These are phyloP conservation scores for Gyrodon lividus DNA, from an alignment of 768 basidiomycete genomes.

Conservation along the genomic window DNA sequence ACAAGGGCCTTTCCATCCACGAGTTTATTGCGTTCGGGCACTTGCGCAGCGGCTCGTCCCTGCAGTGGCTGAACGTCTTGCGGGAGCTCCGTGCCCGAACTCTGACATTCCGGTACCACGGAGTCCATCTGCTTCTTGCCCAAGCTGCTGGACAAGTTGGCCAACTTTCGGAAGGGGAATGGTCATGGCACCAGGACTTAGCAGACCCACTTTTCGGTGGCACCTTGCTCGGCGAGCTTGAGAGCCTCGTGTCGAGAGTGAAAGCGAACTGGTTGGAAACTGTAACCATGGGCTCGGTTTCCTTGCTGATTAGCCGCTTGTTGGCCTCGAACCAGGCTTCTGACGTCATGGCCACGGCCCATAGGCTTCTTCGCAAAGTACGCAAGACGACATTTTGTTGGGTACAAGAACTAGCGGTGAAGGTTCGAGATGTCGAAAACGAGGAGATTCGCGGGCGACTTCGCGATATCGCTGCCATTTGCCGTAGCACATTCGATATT, in stretches of 20 bases:
- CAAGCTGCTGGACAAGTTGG: neutral
- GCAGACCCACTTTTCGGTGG: conserved; percentile 9
- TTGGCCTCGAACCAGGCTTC: neutral
- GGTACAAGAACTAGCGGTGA: conserved; percentile 33
- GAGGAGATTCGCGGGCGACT: conserved; percentile 8
- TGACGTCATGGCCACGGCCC: conserved; percentile 9
- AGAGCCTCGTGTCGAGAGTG: neutral
- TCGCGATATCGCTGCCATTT: conserved; percentile 20
- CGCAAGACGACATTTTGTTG: conserved; percentile 35
- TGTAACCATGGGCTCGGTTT: conserved; percentile 2
- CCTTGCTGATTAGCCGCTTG: neutral
- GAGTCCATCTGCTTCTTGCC: neutral
- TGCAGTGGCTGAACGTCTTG: conserved; percentile 14
- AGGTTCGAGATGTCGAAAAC: conserved; percentile 7
- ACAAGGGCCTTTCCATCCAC: neutral
- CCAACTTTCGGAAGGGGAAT: neutral
- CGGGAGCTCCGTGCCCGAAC: neutral
- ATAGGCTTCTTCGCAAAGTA: conserved; percentile 28
- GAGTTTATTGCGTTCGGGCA: conserved; percentile 18
- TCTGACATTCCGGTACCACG: neutral
- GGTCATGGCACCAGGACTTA: conserved; percentile 15
- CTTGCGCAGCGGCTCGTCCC: conserved; percentile 2
- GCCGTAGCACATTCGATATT: conserved; percentile 32
- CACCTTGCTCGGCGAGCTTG: neutral
- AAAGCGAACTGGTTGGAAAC: conserved; percentile 4